phyloP scores from a whole-genome alignment of 768 basidiomycete genomes.

The Gloeophyllum trabeum region DNA sequence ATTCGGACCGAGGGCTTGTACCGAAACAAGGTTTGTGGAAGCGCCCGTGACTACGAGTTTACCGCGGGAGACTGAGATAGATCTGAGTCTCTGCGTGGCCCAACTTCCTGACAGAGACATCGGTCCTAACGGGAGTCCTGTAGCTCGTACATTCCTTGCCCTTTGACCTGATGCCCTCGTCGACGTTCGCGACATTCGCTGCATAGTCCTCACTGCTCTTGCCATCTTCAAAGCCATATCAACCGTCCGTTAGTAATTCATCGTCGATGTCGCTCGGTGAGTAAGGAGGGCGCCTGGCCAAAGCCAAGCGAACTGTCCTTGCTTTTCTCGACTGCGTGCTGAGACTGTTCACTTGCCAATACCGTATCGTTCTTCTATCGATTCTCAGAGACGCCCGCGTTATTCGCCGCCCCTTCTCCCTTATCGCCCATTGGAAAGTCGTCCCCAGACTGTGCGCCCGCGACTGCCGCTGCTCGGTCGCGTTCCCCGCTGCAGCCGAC shows the following conservation, averaged over 20 bases:
- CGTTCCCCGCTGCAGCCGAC: no score
- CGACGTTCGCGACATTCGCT: background rate
- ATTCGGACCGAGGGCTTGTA: no score
- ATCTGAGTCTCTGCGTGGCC: no score
- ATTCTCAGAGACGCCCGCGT: background rate
- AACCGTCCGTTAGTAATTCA: constrained; percentile 1
- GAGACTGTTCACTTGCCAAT: background rate
- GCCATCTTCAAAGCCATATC: constrained; percentile 7
- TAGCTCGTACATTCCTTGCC: background rate
- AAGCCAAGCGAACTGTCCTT: background rate
- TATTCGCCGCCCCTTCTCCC: background rate
- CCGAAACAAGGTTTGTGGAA: no score
- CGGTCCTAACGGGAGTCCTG: no score
- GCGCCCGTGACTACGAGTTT: no score
- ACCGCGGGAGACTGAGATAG: no score
- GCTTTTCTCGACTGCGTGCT: background rate
- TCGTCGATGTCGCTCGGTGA: constrained; percentile 2
- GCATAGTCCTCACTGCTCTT: no score
- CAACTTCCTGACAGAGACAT: no score
- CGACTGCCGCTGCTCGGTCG: no score
- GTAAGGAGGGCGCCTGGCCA: background rate
- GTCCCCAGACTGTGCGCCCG: no score
- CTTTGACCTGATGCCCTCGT: background rate
- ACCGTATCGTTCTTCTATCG: background rate
- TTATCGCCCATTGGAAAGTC: background rate